Base-by-base conservation (phyloP, 768 basidiomycete genomes). In the Mycena crocata region DNA sequence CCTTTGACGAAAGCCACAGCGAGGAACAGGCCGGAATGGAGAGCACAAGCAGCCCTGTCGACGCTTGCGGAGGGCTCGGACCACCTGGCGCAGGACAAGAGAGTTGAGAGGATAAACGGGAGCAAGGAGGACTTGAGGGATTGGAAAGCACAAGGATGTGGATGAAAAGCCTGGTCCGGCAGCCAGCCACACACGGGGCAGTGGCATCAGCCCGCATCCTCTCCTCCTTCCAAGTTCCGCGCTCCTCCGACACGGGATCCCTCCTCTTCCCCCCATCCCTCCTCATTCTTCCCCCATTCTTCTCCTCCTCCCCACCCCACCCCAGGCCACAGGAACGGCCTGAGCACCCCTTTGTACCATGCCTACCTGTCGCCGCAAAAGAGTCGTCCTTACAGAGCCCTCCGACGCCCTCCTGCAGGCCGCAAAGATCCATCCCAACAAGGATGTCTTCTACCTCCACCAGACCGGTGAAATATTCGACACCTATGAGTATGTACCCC, bases 401-500 rank as follows among this genome's bases (percentile, higher is more conserved):
- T 88, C 92, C 57, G 85, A 87, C 49, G 79, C 86, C 71, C 89
- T 94, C 76, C 84, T 93, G 68, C 85, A 87, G 68, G 86, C 87
- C 64, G 84, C 84, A 74, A 85, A 88, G 78, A 79, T 87, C 45
- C 87, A 90, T 82, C 89, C 89, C 37, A 82, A 84, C 78, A 88
- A 82, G 75, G 89, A 90, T 71, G 96, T 98, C 78, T 99, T 90
- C 82, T 96, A 93, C 84, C 91, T 99, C 75, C 84, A 90, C 69
- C 90, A 95, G 79, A 99, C 97, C 4, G 97, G 96, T 75, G 97
- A 99, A 87, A 93, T 99, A 80, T 99, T 99, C 78, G 91, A 95
- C 70, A 90, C 90, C 76, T 99, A 98, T 77, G 96, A 98, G 96
- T 98, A 75, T 76, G 93, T 86, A 60, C 61, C 74, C 67, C 67